Evolutionary conservation across 1,284 basidiomycete species (phyloP), one percentile per base, ranked within the genome.

Genomic region (Bjerkandera adusta): DNA sequence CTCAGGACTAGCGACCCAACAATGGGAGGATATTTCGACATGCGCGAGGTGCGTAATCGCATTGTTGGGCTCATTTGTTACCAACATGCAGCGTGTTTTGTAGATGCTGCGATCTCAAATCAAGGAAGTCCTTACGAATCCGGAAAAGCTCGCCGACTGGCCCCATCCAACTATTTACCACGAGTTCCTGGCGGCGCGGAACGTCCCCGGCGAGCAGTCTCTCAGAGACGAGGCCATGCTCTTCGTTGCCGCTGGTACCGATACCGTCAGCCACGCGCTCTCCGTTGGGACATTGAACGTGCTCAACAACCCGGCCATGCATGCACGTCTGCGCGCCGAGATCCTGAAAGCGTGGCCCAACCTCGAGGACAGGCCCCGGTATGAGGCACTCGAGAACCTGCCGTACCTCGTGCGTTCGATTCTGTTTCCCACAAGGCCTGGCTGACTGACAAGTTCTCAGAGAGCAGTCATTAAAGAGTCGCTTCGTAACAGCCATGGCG

Each of bases 401-500:
- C 3, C 8, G 16, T 10, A 5, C 34, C 10, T 20, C 21, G 34
- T 15, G 33, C 10, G 10, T 13, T 35, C 3, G 8, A 13, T 35
- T 20, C 16, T 20, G 34, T 3, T 15, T 20, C 10, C 5, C 10
- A 20, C 16, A 15, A 35, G 34, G 5, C 34, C 26, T 11, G 32
- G 21, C 27, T 18, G 4, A 15, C 39, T 11, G 21, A 13, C 3
- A 6, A 27, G 13, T 3, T n/a, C 37, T 8, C 27, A 30, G 27
- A 8, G 27, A 3, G 63, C 59, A 1, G 62, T 62, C 13, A 54
- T 65, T 43, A 72, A 72, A 50, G 72, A 75, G 54, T 57, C 66
- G 10, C 53, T 71, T 18, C 60, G 61, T 13, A 15, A 54, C 1
- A 47, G 29, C 29, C 40, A 51, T 34, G 57, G 53, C 18, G 30